Percentiles rank a stretch among this genome's conserved stretches.
phyloP scores from a whole-genome alignment of 1,284 basidiomycete species.

The Pholiota adiposa region DNA sequence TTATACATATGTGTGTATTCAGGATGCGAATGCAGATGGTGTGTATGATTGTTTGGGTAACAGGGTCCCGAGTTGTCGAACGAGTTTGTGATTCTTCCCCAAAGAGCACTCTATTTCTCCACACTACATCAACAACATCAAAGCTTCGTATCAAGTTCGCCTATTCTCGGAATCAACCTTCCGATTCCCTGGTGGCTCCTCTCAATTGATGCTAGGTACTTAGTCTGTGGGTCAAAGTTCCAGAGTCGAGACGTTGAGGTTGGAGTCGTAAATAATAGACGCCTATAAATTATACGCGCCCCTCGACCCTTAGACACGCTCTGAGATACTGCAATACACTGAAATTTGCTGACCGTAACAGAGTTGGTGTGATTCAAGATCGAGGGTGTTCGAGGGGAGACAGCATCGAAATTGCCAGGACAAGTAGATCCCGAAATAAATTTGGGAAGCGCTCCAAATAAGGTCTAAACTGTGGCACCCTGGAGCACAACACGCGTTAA shows the following conservation, averaged over 20 bases:
- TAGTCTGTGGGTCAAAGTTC: neutral
- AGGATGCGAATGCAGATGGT: neutral
- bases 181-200: neutral
- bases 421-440: neutral
- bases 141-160: neutral
- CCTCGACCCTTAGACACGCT: neutral
- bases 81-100: neutral
- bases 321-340: no score
- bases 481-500: slow-evolving; percentile 22
- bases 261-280: neutral
- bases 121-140: neutral
- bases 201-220: neutral
- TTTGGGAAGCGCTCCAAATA: neutral
- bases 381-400: neutral
- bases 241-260: neutral
- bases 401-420: neutral
- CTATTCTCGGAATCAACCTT: neutral
- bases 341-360: no score
- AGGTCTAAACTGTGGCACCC: neutral
- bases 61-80: neutral
- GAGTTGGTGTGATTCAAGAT: no score
- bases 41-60: neutral
- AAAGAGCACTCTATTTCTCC: neutral
- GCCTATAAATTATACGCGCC: neutral
- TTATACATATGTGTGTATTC: neutral